phyloP scores from a whole-genome alignment of 2,329 filamentous ascomycete genomes.

The Cryphonectria radicalis region DNA sequence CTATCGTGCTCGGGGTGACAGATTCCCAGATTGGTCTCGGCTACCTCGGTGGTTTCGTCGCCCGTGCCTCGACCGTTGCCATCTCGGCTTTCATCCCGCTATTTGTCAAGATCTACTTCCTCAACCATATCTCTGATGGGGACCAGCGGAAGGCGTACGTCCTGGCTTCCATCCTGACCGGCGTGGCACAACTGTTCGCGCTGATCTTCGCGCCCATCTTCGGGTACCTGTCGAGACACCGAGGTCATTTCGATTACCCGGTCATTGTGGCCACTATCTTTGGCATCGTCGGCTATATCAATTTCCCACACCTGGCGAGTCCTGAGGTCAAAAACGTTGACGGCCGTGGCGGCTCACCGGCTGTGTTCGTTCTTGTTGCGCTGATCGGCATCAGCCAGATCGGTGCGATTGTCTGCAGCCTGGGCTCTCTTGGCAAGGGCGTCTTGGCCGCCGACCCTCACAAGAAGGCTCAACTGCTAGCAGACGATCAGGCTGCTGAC shows the following conservation, averaged over 20 bases:
- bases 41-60: slow-evolving; percentile 93
- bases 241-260: slow-evolving; percentile 70
- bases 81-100: slow-evolving; percentile 95
- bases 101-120: slow-evolving; percentile 89
- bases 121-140: slow-evolving; percentile 74
- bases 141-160: slow-evolving; percentile 79
- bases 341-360: slow-evolving; percentile 68
- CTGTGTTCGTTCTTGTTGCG: slow-evolving; percentile 76
- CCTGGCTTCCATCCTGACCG: slow-evolving; percentile 83
- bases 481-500: slow-evolving; percentile 29
- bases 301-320: slow-evolving; percentile 75
- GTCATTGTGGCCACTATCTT: slow-evolving; percentile 72
- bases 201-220: slow-evolving; percentile 85
- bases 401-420: slow-evolving; percentile 91
- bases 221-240: slow-evolving; percentile 78
- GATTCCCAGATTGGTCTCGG: slow-evolving; percentile 82
- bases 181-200: slow-evolving; percentile 84
- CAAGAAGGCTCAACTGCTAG: slow-evolving; percentile 12
- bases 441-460: slow-evolving; percentile 62
- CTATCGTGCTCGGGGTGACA: slow-evolving; percentile 71
- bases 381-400: slow-evolving; percentile 93
- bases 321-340: slow-evolving; percentile 71
- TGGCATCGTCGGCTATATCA: slow-evolving; percentile 77
- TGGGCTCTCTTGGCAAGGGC: slow-evolving; percentile 84
- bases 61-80: slow-evolving; percentile 89